A percentile compares a stretch with the other conserved stretches of the same genome.
Conservation (phyloP, 2,329 filamentous ascomycete genomes). For the Colletotrichum neosansevieriae region DNA sequence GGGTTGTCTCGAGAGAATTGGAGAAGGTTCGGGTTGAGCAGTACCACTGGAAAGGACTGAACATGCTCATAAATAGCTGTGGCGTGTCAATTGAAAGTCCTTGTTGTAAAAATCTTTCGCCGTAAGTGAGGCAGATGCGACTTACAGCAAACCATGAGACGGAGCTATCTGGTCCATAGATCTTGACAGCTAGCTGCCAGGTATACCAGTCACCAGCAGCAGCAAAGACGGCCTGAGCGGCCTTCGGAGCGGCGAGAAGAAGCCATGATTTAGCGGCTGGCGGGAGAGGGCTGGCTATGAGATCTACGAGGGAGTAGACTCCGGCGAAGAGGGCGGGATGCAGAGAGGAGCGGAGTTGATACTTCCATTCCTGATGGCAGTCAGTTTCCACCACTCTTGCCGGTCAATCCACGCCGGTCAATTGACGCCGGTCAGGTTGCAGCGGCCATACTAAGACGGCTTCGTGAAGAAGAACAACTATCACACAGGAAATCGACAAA, state of each 20-base stretch:
- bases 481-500: not conserved
- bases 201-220: constrained; percentile 87
- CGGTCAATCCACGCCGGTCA: not conserved
- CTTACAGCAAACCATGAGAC: constrained; percentile 78
- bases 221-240: constrained; percentile 82
- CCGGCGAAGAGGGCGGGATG: constrained; percentile 89
- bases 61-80: constrained; percentile 76
- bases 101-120: not conserved
- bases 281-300: constrained; percentile 65
- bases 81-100: constrained; percentile 3
- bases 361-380: constrained; percentile 84
- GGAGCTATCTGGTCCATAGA: constrained; percentile 76
- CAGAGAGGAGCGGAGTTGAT: constrained; percentile 88
- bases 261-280: constrained; percentile 71
- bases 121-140: constrained; percentile 36
- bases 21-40: constrained; percentile 93
- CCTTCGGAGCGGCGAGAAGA: constrained; percentile 78
- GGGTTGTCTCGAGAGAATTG: constrained; percentile 90
- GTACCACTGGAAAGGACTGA: constrained; percentile 97
- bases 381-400: constrained; percentile 29
- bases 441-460: not conserved
- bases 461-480: not conserved
- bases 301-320: constrained; percentile 75
- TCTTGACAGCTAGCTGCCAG: constrained; percentile 80
- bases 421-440: not conserved